Base-by-base conservation (phyloP, 495 filamentous ascomycete genomes). In the Cryomyces minteri region DNA sequence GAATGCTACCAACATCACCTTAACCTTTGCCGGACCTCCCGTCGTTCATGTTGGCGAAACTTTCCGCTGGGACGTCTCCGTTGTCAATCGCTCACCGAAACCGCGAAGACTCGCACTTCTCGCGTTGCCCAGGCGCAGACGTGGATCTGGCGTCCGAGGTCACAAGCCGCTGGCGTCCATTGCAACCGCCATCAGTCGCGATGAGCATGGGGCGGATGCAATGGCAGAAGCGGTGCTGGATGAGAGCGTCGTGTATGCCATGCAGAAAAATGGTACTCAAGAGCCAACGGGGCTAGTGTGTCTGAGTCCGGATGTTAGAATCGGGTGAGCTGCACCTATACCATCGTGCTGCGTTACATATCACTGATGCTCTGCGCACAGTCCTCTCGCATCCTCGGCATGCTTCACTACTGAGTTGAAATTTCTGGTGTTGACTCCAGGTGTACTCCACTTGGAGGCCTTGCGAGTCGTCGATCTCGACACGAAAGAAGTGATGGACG, bases 61-160 rank as follows among this genome's bases (percentile, higher is more conserved):
- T 9, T 94, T 96, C 58, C 62, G 66, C n/a, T 94, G 88, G 88
- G 70, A 73, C 37, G 74, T 94, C 14, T 86, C 94, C 56, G 76
- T 96, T 18, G 81, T 94, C 43, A 96, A 96, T 59, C 80, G 82
- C 33, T 80, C 73, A 31, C 58, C 64, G 39, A 58, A 67, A 28
- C 62, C 79, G 31, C 77, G 84, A 7, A 92, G 88, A 55, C 73
- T 96, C 29, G 79, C 82, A 5, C 69, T 96, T 18, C 60, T 82
- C n/a, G 79, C 77, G 3, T 73, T 94, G 29, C 83, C 84, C 0
- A 82, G 79, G 48, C 71, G 84, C n/a, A 77, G 80, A 44, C 70
- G 76, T 25, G 33, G 70, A 74, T 34, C 40, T 10, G 79, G 84
- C 36, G 60, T 70, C 31, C 70, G 76, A n/a, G 74, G 75, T 4